Evolutionary conservation across 1,284 basidiomycete species (phyloP).

Genomic region (Puccinia horiana): DNA sequence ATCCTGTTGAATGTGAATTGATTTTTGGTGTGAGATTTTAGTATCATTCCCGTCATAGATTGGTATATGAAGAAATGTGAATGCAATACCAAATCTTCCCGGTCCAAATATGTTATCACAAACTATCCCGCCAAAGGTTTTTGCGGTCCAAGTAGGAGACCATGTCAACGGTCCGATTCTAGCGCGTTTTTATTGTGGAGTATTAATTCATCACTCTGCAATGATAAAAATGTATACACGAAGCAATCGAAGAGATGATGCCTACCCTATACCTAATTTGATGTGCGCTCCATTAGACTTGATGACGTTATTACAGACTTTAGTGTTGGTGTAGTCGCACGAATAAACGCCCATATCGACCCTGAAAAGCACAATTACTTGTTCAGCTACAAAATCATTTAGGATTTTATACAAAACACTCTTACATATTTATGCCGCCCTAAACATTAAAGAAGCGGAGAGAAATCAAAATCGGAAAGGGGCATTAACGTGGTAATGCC

Average conservation of each 20-base stretch:
- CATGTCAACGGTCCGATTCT: conserved; percentile 47
- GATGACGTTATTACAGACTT: conserved; percentile 45
- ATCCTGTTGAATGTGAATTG: neutral
- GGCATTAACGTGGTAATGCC: neutral
- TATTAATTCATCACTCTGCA: neutral
- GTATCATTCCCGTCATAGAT: neutral
- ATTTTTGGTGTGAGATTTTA: neutral
- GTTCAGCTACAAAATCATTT: neutral
- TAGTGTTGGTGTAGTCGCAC: conserved; percentile 38
- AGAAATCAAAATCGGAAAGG: neutral
- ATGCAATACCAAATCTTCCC: conserved; percentile 34
- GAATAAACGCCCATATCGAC: conserved; percentile 44
- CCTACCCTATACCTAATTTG: conserved; percentile 47
- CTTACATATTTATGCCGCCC: conserved; percentile 49
- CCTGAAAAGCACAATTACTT: neutral
- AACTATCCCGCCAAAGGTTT: conserved; percentile 35
- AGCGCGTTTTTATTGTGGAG: neutral
- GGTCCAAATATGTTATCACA: conserved; percentile 47
- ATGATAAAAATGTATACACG: neutral
- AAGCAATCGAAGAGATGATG: neutral
- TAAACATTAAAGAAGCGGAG: neutral
- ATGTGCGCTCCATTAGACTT: conserved; percentile 41
- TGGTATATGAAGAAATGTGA: neutral
- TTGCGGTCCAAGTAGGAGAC: conserved; percentile 14
- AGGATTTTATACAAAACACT: neutral